Evolutionary conservation across 805 yeast species (phyloP).

Genomic region (Candida glaebosa): DNA sequence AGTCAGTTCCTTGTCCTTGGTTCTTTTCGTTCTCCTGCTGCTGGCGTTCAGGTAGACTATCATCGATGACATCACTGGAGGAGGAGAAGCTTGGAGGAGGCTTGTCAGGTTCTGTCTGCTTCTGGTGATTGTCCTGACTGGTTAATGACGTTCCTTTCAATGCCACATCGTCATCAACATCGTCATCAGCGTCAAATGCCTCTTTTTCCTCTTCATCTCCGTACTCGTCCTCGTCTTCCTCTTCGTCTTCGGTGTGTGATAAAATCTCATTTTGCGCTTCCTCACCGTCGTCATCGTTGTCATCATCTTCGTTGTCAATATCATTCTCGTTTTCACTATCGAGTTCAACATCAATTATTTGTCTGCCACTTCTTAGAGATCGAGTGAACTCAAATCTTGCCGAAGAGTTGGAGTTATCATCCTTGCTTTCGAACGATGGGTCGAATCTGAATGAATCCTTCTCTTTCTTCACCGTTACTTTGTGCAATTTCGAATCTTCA

Average conservation of each 20-base stretch:
- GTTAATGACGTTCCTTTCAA: neutral
- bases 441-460: neutral
- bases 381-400: slow-evolving; percentile 4
- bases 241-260: slow-evolving; percentile 6
- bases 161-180: neutral
- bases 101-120: neutral
- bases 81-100: neutral
- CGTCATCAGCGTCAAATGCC: neutral
- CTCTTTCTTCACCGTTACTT: neutral
- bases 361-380: slow-evolving; percentile 4
- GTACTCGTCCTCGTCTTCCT: slow-evolving; percentile 7
- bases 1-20: slow-evolving; percentile 2
- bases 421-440: slow-evolving; percentile 6
- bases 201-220: slow-evolving; percentile 1
- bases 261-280: neutral
- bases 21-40: neutral
- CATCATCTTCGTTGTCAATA: slow-evolving; percentile 6
- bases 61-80: slow-evolving; percentile 9
- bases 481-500: neutral
- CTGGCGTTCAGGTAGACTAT: slow-evolving; percentile 7
- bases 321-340: slow-evolving; percentile 1
- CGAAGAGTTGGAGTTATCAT: slow-evolving; percentile 1
- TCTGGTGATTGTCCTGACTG: neutral
- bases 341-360: slow-evolving; percentile 4
- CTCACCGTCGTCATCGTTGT: slow-evolving; percentile 8